Evolutionary conservation across 75 land plant species (phyloP).

Genomic region (Cunninghamia lanceolata): DNA sequence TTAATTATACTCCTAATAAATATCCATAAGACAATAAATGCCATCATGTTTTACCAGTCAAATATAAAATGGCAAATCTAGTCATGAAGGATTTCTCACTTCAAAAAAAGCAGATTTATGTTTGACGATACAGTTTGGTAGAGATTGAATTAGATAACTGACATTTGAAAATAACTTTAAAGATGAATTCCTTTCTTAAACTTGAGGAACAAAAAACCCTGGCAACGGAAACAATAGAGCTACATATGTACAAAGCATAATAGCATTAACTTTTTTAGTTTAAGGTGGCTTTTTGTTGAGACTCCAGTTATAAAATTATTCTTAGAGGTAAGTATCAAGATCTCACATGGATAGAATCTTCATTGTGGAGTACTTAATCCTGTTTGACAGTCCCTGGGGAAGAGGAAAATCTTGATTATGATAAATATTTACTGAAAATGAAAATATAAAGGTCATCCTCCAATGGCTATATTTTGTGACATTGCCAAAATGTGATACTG

Average conservation of each 20-base stretch:
- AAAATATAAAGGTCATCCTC: not conserved
- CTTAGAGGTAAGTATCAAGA: not conserved
- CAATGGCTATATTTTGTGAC: not conserved
- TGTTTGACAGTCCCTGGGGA: not conserved
- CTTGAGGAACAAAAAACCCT: not conserved
- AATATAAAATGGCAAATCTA: too few relatives aligned
- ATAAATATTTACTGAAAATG: not conserved
- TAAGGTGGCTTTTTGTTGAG: not conserved
- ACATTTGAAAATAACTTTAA: not conserved
- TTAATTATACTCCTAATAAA: too few relatives aligned
- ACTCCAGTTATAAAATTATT: not conserved
- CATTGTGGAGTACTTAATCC: too few relatives aligned
- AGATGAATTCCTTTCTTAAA: not conserved
- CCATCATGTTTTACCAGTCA: not conserved
- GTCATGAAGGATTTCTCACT: not conserved
- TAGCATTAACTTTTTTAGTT: not conserved
- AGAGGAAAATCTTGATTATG: not conserved
- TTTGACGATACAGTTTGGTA: not conserved
- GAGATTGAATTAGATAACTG: not conserved
- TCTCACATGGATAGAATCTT: not conserved
- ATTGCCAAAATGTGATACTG: not conserved
- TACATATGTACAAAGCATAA: not conserved
- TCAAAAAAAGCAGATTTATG: not conserved
- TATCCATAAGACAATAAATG: too few relatives aligned
- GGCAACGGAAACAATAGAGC: not conserved